Percentiles rank a stretch among this genome's conserved stretches.
phyloP scores from a whole-genome alignment of 257 asterid genomes.

The Forsythia suspensa region DNA sequence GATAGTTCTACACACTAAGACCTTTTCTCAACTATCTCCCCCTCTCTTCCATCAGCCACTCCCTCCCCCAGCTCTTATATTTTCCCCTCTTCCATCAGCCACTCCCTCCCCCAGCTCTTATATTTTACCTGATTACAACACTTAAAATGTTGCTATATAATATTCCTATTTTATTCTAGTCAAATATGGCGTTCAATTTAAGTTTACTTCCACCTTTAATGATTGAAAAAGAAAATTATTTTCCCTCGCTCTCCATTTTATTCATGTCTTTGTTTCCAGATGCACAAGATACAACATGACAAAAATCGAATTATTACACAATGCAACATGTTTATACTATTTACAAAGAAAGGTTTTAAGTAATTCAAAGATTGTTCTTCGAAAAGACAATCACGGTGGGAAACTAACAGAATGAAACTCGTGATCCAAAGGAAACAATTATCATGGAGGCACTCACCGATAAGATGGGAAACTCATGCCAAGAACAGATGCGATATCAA shows the following conservation, averaged over 20 bases:
- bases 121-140: too few relatives aligned
- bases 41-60: not conserved
- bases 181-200: not conserved
- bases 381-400: not conserved
- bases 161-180: not conserved
- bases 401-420: not conserved
- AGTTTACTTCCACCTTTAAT: not conserved
- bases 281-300: not conserved
- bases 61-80: not conserved
- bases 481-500: constrained; percentile 85
- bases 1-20: not conserved
- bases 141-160: not conserved
- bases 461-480: constrained; percentile 98
- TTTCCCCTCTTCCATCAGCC: not conserved
- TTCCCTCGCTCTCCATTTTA: not conserved
- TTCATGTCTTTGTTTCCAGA: not conserved
- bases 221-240: not conserved
- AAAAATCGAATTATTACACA: not conserved
- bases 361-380: not conserved
- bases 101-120: not conserved
- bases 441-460: constrained; percentile 57
- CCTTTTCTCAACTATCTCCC: not conserved
- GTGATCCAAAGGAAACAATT: not conserved
- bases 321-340: not conserved
- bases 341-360: not conserved